Percentiles rank a stretch among this genome's conserved stretches.
Conservation (phyloP, 192 early-diverging fungal species). For the Anaeromyces robustus region DNA sequence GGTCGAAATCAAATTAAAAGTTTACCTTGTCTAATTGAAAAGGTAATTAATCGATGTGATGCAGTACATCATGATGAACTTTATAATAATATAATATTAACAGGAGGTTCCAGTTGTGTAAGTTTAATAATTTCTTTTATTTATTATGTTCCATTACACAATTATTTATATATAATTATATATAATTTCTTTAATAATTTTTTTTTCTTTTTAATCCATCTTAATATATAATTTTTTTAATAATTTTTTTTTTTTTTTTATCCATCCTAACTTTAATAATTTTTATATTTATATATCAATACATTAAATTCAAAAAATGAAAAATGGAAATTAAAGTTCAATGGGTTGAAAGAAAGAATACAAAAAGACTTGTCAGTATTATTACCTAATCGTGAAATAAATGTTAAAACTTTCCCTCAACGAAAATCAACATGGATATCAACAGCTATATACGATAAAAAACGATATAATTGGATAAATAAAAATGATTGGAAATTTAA, state of each 20-base stretch:
- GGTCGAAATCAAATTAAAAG: not conserved
- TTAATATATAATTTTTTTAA: no score
- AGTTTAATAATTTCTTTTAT: no score
- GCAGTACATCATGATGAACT: not conserved
- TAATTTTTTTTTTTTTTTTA: no score
- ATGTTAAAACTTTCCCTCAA: not conserved
- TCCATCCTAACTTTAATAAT: no score
- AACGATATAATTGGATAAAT: not conserved
- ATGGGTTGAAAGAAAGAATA: not conserved
- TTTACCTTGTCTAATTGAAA: not conserved
- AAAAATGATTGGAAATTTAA: not conserved
- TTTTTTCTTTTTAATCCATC: no score
- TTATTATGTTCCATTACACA: no score
- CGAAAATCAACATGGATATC: not conserved
- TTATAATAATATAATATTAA: not conserved
- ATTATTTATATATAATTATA: no score
- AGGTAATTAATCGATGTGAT: not conserved
- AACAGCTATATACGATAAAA: not conserved
- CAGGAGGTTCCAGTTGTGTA: not conserved
- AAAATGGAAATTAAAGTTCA: no score
- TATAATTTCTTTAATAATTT: no score
- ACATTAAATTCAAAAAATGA: no score
- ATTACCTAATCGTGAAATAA: not conserved
- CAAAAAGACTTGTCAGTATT: not conserved
- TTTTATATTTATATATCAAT: no score